A percentile compares a stretch with the other conserved stretches of the same genome.
phyloP scores from a whole-genome alignment of 768 basidiomycete species.

The Coprinopsis strossmayeri region DNA sequence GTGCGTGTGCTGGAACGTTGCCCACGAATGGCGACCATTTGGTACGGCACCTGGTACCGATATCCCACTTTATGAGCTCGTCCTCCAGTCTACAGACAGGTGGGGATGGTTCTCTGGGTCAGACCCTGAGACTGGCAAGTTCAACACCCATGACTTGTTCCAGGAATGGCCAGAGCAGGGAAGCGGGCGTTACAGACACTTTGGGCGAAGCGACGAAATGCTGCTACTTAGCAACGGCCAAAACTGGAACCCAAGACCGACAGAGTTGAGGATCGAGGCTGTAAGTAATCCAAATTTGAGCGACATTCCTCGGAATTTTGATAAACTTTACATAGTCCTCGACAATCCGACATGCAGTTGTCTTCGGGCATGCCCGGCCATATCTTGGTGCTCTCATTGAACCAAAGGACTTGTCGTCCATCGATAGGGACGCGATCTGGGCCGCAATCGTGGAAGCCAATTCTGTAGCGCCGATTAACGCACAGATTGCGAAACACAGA shows the following conservation, averaged over 20 bases:
- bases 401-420: background rate
- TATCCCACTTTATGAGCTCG: background rate
- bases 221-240: background rate
- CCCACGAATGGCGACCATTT: background rate
- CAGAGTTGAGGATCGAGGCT: background rate
- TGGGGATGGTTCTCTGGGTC: background rate
- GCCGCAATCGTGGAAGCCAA: slow-evolving; percentile 1
- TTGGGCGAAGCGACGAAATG: background rate
- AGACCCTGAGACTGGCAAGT: background rate
- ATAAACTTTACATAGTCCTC: background rate
- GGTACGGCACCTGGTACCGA: background rate
- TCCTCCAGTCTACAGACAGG: background rate
- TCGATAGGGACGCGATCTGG: slow-evolving; percentile 1
- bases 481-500: background rate
- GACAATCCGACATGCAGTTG: background rate
- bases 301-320: background rate
- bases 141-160: background rate
- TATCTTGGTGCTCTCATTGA: background rate
- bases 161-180: background rate
- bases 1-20: background rate
- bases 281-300: background rate
- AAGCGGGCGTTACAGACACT: background rate
- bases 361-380: background rate
- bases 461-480: background rate
- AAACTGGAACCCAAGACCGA: background rate